Evolutionary conservation across 805 yeast genomes (phyloP).

Genomic region (Blastobotrys americana): DNA sequence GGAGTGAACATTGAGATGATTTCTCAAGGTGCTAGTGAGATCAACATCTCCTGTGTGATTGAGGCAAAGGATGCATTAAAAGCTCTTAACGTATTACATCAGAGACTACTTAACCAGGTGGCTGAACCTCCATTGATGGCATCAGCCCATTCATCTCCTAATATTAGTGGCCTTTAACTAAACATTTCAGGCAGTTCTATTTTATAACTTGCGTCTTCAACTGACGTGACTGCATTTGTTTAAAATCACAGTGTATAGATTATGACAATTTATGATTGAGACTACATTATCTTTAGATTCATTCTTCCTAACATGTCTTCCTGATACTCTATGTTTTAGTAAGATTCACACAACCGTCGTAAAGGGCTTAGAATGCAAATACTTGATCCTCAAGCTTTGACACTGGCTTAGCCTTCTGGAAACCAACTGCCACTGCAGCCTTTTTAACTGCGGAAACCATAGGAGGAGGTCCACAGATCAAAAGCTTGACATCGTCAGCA

Average conservation of each 20-base stretch:
- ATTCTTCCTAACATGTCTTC: too few relatives aligned
- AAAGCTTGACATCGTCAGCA: constrained; percentile 53
- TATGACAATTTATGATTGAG: too few relatives aligned
- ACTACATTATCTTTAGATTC: too few relatives aligned
- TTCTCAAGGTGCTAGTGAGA: constrained; percentile 96
- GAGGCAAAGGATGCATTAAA: constrained; percentile 73
- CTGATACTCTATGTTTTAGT: too few relatives aligned
- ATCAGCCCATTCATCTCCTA: not conserved
- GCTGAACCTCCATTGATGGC: not conserved
- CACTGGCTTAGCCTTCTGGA: constrained; percentile 76
- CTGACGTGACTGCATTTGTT: too few relatives aligned
- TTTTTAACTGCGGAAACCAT: constrained; percentile 81
- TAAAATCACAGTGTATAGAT: too few relatives aligned
- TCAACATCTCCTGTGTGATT: constrained; percentile 92
- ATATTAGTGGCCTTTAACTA: too few relatives aligned
- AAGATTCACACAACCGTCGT: too few relatives aligned
- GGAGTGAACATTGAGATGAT: constrained; percentile 95
- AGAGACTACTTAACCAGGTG: constrained; percentile 43
- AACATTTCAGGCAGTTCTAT: too few relatives aligned
- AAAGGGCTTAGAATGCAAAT: constrained; percentile 59
- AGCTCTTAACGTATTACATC: constrained; percentile 82
- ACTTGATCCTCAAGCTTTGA: constrained; percentile 87
- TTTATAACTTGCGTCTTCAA: too few relatives aligned
- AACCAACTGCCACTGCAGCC: constrained; percentile 67
- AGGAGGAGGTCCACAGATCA: constrained; percentile 92